A percentile compares a stretch with the other conserved stretches of the same genome.
Conservation (phyloP, 2,329 filamentous ascomycete species). For the Alternaria longipes region DNA sequence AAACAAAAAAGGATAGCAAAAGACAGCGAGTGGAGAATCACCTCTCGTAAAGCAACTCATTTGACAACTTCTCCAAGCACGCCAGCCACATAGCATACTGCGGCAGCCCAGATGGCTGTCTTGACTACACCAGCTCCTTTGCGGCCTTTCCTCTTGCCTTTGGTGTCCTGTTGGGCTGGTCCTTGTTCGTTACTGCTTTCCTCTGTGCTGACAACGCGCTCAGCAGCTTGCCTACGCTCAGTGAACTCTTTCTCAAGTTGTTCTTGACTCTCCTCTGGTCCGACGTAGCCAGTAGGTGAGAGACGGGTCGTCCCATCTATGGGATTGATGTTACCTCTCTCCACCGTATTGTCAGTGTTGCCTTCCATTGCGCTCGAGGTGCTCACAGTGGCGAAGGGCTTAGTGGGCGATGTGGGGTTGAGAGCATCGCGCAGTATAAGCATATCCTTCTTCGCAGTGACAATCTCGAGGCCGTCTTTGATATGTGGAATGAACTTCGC, state of each 20-base stretch:
- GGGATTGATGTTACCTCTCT: slow-evolving; percentile 36
- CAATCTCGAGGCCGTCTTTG: slow-evolving; percentile 35
- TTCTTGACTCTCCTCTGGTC: slow-evolving; percentile 35
- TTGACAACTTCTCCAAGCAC: slow-evolving; percentile 40
- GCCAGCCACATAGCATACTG: slow-evolving; percentile 45
- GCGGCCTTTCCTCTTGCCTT: slow-evolving; percentile 18
- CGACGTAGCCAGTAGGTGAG: slow-evolving; percentile 47
- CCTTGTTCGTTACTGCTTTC: not conserved
- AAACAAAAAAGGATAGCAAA: not conserved
- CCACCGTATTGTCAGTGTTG: not conserved
- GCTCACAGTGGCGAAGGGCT: slow-evolving; percentile 15
- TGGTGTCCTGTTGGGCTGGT: slow-evolving; percentile 6
- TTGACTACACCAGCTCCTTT: slow-evolving; percentile 37
- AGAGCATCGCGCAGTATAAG: slow-evolving; percentile 40
- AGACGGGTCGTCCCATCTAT: slow-evolving; percentile 48
- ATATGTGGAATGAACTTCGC: slow-evolving; percentile 46
- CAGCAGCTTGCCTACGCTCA: slow-evolving; percentile 35
- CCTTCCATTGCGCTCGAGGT: not conserved
- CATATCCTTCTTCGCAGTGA: slow-evolving; percentile 41
- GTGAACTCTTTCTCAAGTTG: slow-evolving; percentile 35
- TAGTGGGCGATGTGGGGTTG: slow-evolving; percentile 15
- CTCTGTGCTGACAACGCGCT: slow-evolving; percentile 8
- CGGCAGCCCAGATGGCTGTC: slow-evolving; percentile 42
- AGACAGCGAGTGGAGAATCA: not conserved
- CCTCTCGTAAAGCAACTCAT: not conserved